Evolutionary conservation across 1,284 basidiomycete genomes (phyloP).

Genomic region (Psilocybe mexicana): DNA sequence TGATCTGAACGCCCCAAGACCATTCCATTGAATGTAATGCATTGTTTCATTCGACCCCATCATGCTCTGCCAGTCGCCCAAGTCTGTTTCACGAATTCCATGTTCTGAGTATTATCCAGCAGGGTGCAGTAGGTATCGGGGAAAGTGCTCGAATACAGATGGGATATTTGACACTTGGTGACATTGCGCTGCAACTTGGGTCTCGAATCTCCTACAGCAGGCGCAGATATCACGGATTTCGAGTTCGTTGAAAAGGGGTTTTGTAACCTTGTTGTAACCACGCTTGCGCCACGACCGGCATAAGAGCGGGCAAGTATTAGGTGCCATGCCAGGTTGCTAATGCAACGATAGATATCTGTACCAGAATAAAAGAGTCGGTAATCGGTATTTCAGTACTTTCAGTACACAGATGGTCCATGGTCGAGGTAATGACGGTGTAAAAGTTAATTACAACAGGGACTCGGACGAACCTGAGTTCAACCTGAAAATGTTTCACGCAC

Average conservation of each 20-base stretch:
- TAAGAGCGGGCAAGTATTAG: background rate
- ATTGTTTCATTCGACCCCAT: too few species aligned
- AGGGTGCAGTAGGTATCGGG: background rate
- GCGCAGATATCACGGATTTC: background rate
- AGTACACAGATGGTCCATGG: background rate
- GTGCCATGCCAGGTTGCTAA: background rate
- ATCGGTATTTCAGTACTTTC: background rate
- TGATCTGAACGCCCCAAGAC: background rate
- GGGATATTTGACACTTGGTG: background rate
- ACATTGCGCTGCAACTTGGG: background rate
- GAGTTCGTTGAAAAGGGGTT: background rate
- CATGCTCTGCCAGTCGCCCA: too few species aligned
- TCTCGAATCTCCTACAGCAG: background rate
- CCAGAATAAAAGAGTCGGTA: background rate
- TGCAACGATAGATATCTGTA: background rate
- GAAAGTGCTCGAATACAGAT: background rate
- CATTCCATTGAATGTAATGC: too few species aligned
- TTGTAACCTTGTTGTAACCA: background rate
- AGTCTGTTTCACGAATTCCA: too few species aligned
- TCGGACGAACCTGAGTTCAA: too few species aligned
- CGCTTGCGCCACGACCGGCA: conserved; percentile 1
- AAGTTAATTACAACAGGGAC: too few species aligned
- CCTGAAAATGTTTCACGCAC: too few species aligned
- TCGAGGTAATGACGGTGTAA: too few species aligned
- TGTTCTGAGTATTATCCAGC: too few species aligned